Evolutionary conservation across 441 rosid species (phyloP), one percentile per base, ranked within the genome.

Genomic region (Breynia disticha): DNA sequence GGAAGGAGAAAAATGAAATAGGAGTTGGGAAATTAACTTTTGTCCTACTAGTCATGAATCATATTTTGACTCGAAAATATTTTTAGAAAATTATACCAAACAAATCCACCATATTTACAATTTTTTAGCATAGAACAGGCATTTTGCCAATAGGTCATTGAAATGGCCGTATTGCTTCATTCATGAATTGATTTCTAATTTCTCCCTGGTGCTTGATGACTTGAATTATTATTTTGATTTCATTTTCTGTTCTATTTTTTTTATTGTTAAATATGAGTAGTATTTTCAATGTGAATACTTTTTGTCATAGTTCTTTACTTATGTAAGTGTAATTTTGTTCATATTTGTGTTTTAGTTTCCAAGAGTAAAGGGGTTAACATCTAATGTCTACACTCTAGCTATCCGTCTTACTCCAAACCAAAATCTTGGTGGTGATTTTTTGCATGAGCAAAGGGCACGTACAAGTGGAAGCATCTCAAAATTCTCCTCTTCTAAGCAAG

Each of bases 391-490:
- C 66, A 63, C 85, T 44, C 81, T 69, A 48, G 84, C 89, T 38
- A 60, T 87, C 51, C 80, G 79, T 52, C 79, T 94, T 56, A 67
- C 75, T 57, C 76, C 80, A 62, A 75, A 64, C 60, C 83, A 72
- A 68, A 69, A 64, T 63, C 56, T 71, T 56, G 77, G 69, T 57
- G 60, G 64, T 60, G 94, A 87, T 16, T 63, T 77, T 20, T 69
- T 67, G 54, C 81, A 75, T 78, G 82, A 82, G 62, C 96, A 94
- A 76, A 83, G 89, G 73, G 88, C 91, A 57, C 97, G 97, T 56
- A 94, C 97, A 50, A 66, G 88, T 57, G 95, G 97, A 69, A 71
- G 75, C 61, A 73, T 71, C 50, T 74, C 94, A 62, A 71, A 66
- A 61, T 49, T 64, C 50, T 63, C 65, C 8, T 74, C 95, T 52